These are phyloP conservation scores for Knufia petricola DNA, from an alignment of 2,329 filamentous ascomycete genomes.

Conservation along the genomic window DNA sequence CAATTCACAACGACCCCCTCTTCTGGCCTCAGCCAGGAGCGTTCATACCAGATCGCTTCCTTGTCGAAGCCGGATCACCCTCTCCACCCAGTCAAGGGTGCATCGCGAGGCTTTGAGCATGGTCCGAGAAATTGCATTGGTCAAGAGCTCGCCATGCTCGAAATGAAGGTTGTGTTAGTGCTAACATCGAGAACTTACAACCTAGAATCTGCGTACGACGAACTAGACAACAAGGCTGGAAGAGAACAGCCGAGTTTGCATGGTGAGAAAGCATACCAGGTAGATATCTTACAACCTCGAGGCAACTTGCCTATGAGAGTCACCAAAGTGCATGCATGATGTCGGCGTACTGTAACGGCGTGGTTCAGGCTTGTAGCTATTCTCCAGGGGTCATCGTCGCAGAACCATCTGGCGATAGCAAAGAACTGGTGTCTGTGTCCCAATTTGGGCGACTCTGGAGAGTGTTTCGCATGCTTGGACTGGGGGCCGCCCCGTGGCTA, in stretches of 20 bases:
- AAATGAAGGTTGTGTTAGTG: conserved; percentile 23
- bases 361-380: too few relatives aligned
- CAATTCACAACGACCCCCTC: conserved; percentile 15
- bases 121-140: conserved; percentile 42
- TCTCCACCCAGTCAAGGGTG: conserved; percentile 28
- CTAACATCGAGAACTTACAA: conserved; percentile 23
- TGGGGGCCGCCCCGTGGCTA: too few relatives aligned
- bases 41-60: conserved; percentile 32
- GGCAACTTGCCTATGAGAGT: conserved; percentile 5
- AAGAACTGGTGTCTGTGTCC: too few relatives aligned
- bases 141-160: conserved; percentile 20
- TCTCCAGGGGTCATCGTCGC: too few relatives aligned
- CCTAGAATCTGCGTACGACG: conserved; percentile 17
- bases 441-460: too few relatives aligned
- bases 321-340: not conserved
- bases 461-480: too few relatives aligned
- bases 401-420: too few relatives aligned
- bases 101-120: conserved; percentile 42
- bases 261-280: conserved; percentile 13
- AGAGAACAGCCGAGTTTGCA: not conserved
- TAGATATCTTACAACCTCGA: conserved; percentile 3
- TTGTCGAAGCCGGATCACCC: conserved; percentile 22
- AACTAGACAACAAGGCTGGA: not conserved
- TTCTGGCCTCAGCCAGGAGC: conserved; percentile 15
- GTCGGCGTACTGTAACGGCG: too few relatives aligned